Evolutionary conservation across 2,329 filamentous ascomycete genomes (phyloP).

Genomic region (Aspergillus neoniger): DNA sequence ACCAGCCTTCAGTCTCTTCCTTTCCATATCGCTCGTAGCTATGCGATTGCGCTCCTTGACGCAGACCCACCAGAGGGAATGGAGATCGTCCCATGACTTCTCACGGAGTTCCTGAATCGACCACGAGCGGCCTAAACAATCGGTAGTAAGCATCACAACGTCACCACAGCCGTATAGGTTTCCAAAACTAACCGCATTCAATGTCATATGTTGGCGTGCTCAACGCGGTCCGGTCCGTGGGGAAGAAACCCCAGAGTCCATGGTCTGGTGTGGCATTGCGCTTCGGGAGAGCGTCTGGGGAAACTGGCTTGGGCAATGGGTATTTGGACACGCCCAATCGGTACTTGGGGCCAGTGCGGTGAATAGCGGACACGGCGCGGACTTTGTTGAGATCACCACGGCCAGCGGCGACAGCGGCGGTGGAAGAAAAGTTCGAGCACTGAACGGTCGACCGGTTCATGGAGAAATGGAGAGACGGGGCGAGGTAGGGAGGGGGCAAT

Average conservation of each 20-base stretch:
- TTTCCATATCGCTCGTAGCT: slow-evolving; percentile 72
- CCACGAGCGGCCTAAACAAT: slow-evolving; percentile 70
- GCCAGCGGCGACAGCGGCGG: slow-evolving; percentile 49
- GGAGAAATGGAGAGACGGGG: slow-evolving; percentile 44
- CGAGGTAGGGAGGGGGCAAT: slow-evolving; percentile 48
- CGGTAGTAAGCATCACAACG: slow-evolving; percentile 17
- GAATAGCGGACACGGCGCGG: slow-evolving; percentile 79
- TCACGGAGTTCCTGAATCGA: slow-evolving; percentile 77
- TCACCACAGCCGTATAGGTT: background rate
- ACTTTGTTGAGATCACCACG: slow-evolving; percentile 72
- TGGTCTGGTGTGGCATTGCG: slow-evolving; percentile 69
- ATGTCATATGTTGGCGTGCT: slow-evolving; percentile 70
- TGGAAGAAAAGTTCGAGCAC: slow-evolving; percentile 54
- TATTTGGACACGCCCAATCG: slow-evolving; percentile 73
- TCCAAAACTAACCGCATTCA: slow-evolving; percentile 60
- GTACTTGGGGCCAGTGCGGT: slow-evolving; percentile 72
- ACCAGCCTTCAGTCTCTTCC: slow-evolving; percentile 65
- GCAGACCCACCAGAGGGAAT: slow-evolving; percentile 92
- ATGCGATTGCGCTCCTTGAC: slow-evolving; percentile 87
- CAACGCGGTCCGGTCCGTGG: slow-evolving; percentile 66
- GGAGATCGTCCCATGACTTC: slow-evolving; percentile 93
- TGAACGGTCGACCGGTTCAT: slow-evolving; percentile 34
- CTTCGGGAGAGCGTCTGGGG: slow-evolving; percentile 52
- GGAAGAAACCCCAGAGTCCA: slow-evolving; percentile 92
- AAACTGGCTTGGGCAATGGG: slow-evolving; percentile 71